Base-by-base conservation (phyloP, 495 filamentous ascomycete species). In the Penicillium verhagenii region DNA sequence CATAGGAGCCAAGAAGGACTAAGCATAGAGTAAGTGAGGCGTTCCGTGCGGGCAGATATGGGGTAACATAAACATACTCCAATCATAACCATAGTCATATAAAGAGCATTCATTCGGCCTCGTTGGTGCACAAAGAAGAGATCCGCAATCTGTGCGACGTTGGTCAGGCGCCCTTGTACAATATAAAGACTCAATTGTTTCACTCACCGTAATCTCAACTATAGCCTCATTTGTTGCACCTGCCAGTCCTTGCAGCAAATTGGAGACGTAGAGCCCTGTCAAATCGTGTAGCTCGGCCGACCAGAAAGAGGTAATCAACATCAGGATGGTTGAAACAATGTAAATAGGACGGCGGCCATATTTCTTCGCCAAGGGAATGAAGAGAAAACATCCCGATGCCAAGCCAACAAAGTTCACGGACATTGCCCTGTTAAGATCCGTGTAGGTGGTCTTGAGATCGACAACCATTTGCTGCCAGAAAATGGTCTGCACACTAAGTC, bases 61-160 rank as follows among this genome's bases (percentile, higher is more conserved):
- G 21, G 26, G 45, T 5, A 6, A 64, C 67, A 31, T 61, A 72
- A 6, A 64, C 67, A 31, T 61, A 72, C 69, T 2, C 71, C 71
- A 40, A 69, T 69, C 66, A 70, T 71, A 18, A 71, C 55, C 59
- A 68, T 69, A 1, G 45, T 66, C 63, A 71, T 66, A 28, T 71
- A 74, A 9, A 71, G 35, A n/a, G 58, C 70, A 50, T 74, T 74
- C 68, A 68, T 70, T 9, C 50, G 57, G 0, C 66, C 71, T 6
- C 69, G 64, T 14, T 72, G 66, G 48, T 74, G 71, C 14, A 74
- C 68, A 28, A 70, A 74, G 53, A 70, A 74, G 2, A 74, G 24
- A 59, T 74, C 71, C 1, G 65, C 60, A 58, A 74, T 74, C 67
- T 72, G 38, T 46, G 25, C n/a, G 26, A 37, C 23, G 28, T 61